Conservation (phyloP, 768 basidiomycete genomes). For the Gloeopeniophorella convolvens region DNA sequence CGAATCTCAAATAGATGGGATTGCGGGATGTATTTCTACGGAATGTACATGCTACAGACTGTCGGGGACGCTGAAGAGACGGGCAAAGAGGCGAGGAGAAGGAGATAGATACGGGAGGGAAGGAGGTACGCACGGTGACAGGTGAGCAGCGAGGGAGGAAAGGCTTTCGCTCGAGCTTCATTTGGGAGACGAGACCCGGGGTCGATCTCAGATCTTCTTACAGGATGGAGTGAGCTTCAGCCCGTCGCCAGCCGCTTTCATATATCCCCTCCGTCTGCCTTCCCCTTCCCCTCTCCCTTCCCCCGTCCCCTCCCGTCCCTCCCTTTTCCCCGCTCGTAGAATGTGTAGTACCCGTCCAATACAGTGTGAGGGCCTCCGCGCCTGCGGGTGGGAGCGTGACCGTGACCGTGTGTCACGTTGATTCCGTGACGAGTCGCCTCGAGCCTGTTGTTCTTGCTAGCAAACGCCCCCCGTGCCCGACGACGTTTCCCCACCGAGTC, state of each 20-base stretch:
- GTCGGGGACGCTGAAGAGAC: neutral
- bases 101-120: constrained; percentile 17
- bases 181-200: constrained; percentile 22
- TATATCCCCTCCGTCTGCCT: constrained; percentile 21
- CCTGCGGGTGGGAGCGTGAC: constrained; percentile 18
- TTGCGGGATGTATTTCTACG: neutral
- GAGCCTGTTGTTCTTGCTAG: constrained; percentile 18
- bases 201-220: constrained; percentile 22
- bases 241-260: constrained; percentile 22
- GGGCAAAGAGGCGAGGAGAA: constrained; percentile 13
- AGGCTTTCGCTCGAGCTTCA: constrained; percentile 20
- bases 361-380: constrained; percentile 11
- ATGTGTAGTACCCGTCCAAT: constrained; percentile 14
- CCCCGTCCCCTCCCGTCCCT: constrained; percentile 17
- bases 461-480: constrained; percentile 10
- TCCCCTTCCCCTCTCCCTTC: constrained; percentile 19
- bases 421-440: constrained; percentile 13
- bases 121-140: constrained; percentile 6
- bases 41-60: neutral
- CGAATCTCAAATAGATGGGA: too few species aligned
- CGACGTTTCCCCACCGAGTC: too few species aligned
- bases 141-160: constrained; percentile 17
- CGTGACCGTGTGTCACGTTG: constrained; percentile 18
- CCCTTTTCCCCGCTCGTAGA: constrained; percentile 19
- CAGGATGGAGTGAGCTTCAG: constrained; percentile 22